Base-by-base conservation (phyloP, 352 stramenopile species). In the Blastocystis sp. region DNA sequence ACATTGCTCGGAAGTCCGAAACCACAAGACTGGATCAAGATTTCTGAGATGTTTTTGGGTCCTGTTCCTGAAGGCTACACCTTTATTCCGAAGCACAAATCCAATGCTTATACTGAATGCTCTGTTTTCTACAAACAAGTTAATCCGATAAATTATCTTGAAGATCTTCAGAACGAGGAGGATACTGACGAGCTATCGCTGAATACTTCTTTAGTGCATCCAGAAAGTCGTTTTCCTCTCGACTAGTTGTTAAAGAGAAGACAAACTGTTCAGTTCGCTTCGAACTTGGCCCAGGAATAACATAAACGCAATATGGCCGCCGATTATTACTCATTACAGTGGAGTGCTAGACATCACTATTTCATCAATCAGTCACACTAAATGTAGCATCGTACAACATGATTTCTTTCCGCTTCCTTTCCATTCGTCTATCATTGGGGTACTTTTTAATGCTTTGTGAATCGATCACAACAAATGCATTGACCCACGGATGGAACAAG, bases 1-100 rank as follows among this genome's bases (percentile, higher is more conserved):
- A 98, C 96, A 47, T 93, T 99, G 16, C 97, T 99, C 92, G 93
- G 95, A 47, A 98, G 95, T 79, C 93, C 95, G 78, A 94, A 98
- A 88, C 34, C 64, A 11, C 93, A 94, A 26, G 97, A 99, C 91
- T 99, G 98, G 98, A 94, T 99, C 91, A 98, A 98, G 92, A 98
- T 99, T 81, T 98, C 94, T 8, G 96, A 99, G 92, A 98, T 99
- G 94, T 92, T 99, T 62, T 94, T 99, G 4, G 97, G 97, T 2
- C 94, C 94, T 0, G 96, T 98, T 53, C 95, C 95, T 2, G 93
- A 97, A 4, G 92, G 90, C 47, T 97, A 96, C 91, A 90, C 95
- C 90, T 99, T 99, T 90, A 92, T 97, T 89, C 97, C 97, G 39
- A 99, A 99, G 93, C 97, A 99, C 92, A 98, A 98, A 90, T 95